These are phyloP conservation scores for Pachysandra terminalis DNA, from an alignment of 164 flowering plant genomes.

Conservation along the genomic window DNA sequence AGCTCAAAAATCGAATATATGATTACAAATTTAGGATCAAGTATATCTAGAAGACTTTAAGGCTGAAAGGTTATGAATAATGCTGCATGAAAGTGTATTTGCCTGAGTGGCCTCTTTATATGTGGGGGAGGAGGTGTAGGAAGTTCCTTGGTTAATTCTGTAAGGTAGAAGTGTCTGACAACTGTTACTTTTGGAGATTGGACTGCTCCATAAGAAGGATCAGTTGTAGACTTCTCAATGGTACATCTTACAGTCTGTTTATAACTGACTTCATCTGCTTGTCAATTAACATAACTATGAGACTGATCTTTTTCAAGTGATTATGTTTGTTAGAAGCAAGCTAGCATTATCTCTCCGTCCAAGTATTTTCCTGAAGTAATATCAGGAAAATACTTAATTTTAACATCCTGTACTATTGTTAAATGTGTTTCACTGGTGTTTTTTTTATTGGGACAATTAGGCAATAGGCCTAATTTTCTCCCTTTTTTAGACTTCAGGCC, in stretches of 20 bases:
- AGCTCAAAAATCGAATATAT: too few relatives aligned
- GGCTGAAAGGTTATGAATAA: neutral
- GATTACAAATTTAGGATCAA: neutral
- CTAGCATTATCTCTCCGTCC: neutral
- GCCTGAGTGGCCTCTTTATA: neutral
- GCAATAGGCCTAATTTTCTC: too few relatives aligned
- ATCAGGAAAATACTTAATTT: too few relatives aligned
- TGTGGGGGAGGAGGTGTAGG: neutral
- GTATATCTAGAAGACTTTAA: neutral
- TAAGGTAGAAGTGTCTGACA: neutral
- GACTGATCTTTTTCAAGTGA: neutral
- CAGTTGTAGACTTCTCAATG: neutral
- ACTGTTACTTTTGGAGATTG: too few relatives aligned
- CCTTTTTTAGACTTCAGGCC: too few relatives aligned
- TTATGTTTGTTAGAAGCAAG: neutral
- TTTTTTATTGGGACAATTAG: too few relatives aligned
- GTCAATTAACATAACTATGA: too few relatives aligned
- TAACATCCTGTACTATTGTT: too few relatives aligned
- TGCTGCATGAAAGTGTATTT: neutral
- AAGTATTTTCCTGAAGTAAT: too few relatives aligned
- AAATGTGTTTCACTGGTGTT: too few relatives aligned
- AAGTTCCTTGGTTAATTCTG: neutral
- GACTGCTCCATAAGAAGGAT: neutral
- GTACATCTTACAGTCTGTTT: neutral
- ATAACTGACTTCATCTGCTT: too few relatives aligned